Evolutionary conservation across 177 flowering plant genomes (phyloP), one percentile per base, ranked within the genome.

Genomic region (Vitis hybrid): DNA sequence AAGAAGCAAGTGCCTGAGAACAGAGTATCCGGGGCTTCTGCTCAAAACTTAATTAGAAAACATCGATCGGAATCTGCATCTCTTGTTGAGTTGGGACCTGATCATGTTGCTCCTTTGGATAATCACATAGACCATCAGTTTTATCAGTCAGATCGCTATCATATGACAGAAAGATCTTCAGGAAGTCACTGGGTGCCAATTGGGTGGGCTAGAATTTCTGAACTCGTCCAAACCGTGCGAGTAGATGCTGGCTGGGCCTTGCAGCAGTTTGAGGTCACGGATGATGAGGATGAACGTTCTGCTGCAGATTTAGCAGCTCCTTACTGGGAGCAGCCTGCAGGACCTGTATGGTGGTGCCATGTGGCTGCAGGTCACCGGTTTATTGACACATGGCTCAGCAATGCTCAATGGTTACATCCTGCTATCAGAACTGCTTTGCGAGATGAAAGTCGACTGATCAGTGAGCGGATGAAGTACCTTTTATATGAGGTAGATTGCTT

Each of bases 281-380:
- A 87, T 67, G 86, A 84, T 57, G 96, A 88, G 52, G 90, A 83
- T 65, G 88, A 82, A 49, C 75, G 86, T 56, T 87, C 92, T 51
- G 94, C 93, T 74, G 96, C 98, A 60, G 97, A 93, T 76, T 64
- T 95, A 70, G 99, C 90, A 46, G 89, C 91, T 66, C 99, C 99
- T 3, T 95, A 89, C 73, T 91, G 98, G 99, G 93, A 91, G 75
- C 81, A 83, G 18, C 88, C 96, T 30, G 94, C 86, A 56, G 99
- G 99, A 59, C 99, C 98, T 8, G 80, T 84, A 62, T 93, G 98
- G 99, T 95, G 98, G 99, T 95, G 98, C 75, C 99, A 95, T 82
- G 82, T 95, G 12, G 74, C 76, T 72, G 92, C 97, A 71, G 82
- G 81, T 74, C 88, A 93, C 78, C 84, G 77, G 1, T 72, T 49